A percentile compares a stretch with the other conserved stretches of the same genome.
phyloP scores from a whole-genome alignment of 257 asterid species.

The Jaltomata sinuosa region DNA sequence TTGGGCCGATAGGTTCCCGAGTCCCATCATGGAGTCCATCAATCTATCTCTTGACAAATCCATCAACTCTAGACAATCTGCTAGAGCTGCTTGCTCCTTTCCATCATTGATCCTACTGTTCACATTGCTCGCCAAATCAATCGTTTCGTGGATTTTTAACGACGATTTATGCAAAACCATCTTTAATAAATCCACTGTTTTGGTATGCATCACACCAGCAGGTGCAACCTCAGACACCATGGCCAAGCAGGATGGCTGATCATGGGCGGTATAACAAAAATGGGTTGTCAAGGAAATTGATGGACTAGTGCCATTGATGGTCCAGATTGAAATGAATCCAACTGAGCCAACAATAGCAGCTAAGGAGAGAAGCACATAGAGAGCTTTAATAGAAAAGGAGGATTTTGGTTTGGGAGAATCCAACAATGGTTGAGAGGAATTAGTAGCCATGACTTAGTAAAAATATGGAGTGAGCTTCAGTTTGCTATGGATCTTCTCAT shows the following conservation, averaged over 20 bases:
- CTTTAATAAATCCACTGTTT: not conserved
- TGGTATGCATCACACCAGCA: not conserved
- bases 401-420: not conserved
- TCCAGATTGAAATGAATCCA: not conserved
- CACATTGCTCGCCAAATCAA: not conserved
- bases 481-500: not conserved
- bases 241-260: conserved; percentile 5
- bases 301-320: not conserved
- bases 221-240: conserved; percentile 6
- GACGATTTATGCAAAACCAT: conserved; percentile 1
- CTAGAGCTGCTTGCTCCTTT: conserved; percentile 1
- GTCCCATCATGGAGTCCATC: conserved; percentile 15
- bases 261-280: conserved; percentile 8
- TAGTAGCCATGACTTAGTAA: not conserved
- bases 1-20: not conserved
- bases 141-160: not conserved
- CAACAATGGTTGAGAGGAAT: not conserved
- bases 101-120: conserved; percentile 5
- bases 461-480: not conserved
- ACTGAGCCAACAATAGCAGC: not conserved
- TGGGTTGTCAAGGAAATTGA: not conserved
- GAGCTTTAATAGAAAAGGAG: not conserved
- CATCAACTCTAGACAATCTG: conserved; percentile 22
- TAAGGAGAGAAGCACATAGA: not conserved
- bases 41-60: conserved; percentile 20